A percentile compares a stretch with the other conserved stretches of the same genome.
Conservation (phyloP, 2,329 filamentous ascomycete species). For the Cordyceps militaris region DNA sequence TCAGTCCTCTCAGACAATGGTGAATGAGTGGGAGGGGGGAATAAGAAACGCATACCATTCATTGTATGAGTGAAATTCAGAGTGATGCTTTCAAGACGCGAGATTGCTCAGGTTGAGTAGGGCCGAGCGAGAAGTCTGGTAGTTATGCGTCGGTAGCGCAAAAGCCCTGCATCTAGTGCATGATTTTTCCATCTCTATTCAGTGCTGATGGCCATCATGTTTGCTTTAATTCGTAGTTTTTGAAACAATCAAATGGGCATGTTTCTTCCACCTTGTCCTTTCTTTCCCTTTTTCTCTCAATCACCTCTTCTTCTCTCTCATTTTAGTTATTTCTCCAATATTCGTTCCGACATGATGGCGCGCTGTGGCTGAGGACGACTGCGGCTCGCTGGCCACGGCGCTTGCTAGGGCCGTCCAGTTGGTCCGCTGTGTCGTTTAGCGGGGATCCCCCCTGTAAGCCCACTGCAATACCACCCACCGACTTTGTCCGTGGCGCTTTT, state of each 20-base stretch:
- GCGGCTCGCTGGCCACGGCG: background rate
- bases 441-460: background rate
- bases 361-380: background rate
- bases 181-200: background rate
- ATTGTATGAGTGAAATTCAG: too few species aligned
- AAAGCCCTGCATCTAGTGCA: background rate
- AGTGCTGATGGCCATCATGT: background rate
- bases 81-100: too few species aligned
- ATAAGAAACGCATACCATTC: too few species aligned
- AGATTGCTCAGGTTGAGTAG: background rate
- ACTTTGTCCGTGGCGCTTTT: background rate
- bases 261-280: background rate
- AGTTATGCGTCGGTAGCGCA: too few species aligned
- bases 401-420: conserved; percentile 1
- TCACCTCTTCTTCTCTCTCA: background rate
- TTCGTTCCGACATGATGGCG: background rate
- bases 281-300: background rate
- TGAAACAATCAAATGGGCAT: background rate
- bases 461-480: background rate
- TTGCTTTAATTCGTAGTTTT: background rate
- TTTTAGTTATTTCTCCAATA: background rate
- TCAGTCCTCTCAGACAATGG: too few species aligned
- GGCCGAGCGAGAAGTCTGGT: too few species aligned
- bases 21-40: too few species aligned
- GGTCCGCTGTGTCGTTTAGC: background rate